Base-by-base conservation (phyloP, 2,329 filamentous ascomycete genomes). In the Exophiala oligosperma region DNA sequence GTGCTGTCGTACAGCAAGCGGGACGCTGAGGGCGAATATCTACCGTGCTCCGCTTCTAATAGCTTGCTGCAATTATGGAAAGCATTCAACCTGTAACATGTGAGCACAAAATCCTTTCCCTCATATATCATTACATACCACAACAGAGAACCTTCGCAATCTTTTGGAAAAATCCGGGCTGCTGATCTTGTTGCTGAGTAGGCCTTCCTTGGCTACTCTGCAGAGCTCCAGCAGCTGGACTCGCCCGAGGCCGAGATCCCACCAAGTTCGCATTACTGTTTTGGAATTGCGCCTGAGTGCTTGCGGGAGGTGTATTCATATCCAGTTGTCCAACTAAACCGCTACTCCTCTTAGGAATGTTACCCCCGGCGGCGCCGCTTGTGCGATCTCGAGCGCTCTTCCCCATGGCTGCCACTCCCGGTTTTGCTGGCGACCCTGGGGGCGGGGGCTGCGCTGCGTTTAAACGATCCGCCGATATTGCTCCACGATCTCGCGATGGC, bases 201-300 rank as follows among this genome's bases (percentile, higher is more conserved):
- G 77, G 70, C 53, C 60, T 60, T 26, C 65, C 59, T 64, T 81
- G 77, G 71, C 83, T 82, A 65, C 81, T 79, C 61, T 79, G 82
- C 78, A 85, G 79, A 59, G 81, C 83, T 58, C 81, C 79, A 70
- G 86, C 84, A 21, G 71, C 71, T 24, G 79, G 77, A 62, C 77
- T 81, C 61, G 82, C 83, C 71, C 84, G 82, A 64, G 82, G 80
- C 66, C 87, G 80, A 69, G 84, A 85, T 48, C 70, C 69, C 50
- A 89, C 84, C 65, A 96, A 83, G 74, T 96, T 94, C 74, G 91
- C 90, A 71, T 89, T 90, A 79, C 91, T 96, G 82, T 91, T 93
- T 79, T 96, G 92, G 82, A 96, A 97, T 73, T 97, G 93, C 66
- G 93, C 93, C 76, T 95, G 91, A 64, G 91, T 97, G 72, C 91